Conservation (phyloP, 768 basidiomycete species). For the Stropharia rugosoannulata region DNA sequence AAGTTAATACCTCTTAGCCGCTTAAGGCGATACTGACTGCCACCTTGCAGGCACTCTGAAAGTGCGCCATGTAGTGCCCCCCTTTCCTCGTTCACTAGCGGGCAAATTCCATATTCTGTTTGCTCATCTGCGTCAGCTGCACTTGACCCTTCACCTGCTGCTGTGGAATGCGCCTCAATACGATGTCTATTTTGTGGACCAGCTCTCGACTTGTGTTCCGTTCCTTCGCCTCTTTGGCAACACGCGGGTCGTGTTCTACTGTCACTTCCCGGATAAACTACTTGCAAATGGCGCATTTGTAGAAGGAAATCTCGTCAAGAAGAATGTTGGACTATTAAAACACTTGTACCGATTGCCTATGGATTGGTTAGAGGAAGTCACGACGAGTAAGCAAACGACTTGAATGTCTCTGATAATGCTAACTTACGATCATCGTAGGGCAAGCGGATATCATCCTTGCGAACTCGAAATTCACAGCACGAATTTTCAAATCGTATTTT, state of each 20-base stretch:
- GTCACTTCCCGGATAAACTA: slow-evolving; percentile 96
- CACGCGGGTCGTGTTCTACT: slow-evolving; percentile 94
- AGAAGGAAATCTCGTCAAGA: slow-evolving; percentile 47
- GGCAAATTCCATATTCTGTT: slow-evolving; percentile 87
- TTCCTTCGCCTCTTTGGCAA: slow-evolving; percentile 64
- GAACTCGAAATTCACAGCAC: slow-evolving; percentile 89
- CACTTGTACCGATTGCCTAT: slow-evolving; percentile 82
- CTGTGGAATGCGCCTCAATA: slow-evolving; percentile 44
- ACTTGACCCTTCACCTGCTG: slow-evolving; percentile 71
- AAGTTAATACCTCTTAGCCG: slow-evolving; percentile 64
- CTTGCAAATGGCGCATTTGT: slow-evolving; percentile 71
- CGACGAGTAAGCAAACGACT: slow-evolving; percentile 63
- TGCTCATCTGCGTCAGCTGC: slow-evolving; percentile 86
- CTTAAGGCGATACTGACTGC: background rate
- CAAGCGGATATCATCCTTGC: slow-evolving; percentile 89
- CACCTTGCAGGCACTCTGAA: slow-evolving; percentile 66
- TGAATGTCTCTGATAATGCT: no score
- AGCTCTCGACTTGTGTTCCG: slow-evolving; percentile 92
- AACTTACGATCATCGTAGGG: slow-evolving; percentile 45
- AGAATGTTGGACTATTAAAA: slow-evolving; percentile 55
- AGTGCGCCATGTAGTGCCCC: slow-evolving; percentile 69
- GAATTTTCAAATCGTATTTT: slow-evolving; percentile 77
- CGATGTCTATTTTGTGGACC: slow-evolving; percentile 94
- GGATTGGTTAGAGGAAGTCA: slow-evolving; percentile 87
- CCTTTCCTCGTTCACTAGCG: slow-evolving; percentile 77